Base-by-base conservation (phyloP, 768 basidiomycete species). In the Lactifluus hygrophoroides region DNA sequence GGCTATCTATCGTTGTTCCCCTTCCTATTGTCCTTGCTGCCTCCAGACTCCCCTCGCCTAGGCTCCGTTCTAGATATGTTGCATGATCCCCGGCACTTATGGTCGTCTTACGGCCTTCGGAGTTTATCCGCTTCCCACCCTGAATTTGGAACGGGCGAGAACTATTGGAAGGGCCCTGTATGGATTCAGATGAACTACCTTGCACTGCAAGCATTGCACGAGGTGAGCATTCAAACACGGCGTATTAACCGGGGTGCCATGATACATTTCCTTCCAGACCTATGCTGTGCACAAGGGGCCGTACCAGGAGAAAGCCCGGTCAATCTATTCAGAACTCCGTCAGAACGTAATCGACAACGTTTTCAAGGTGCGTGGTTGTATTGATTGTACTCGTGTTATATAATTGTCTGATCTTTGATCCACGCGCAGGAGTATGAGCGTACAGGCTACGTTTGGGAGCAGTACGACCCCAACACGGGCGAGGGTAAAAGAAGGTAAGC, bases 101-200 rank as follows among this genome's bases (percentile, higher is more conserved):
- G 95, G 95, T 95, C 93, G 2, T 78, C 82, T 1, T 94, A 84
- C 68, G 94, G 95, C 27, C 74, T 97, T 35, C 86, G 94, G 28
- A 94, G 91, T 62, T 73, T 98, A 53, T 92, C 89, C 7, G 84
- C 80, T n/a, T 82, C 84, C 19, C 92, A 97, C 68, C 83, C 87
- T n/a, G 81, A 90, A 49, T 97, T 93, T 66, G 94, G 94, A 14
- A 74, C 82, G 65, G 95, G 88, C 47, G 94, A 98, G 72, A 90
- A 98, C 73, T 98, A 98, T 71, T 98, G 94, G 94, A 87, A 86
- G 66, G 94, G 95, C 1, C 90, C 94, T 3, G 88, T 98, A 49
- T 97, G 94, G 94, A 80, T 96, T 37, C 94, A 92, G 70, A 94
- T 98, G 88, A 97, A 98, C 72, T 98, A 93, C 68, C 78, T 98